Base-by-base conservation (phyloP, 176 grass and related monocot genomes). In the Zoysia pacifica region DNA sequence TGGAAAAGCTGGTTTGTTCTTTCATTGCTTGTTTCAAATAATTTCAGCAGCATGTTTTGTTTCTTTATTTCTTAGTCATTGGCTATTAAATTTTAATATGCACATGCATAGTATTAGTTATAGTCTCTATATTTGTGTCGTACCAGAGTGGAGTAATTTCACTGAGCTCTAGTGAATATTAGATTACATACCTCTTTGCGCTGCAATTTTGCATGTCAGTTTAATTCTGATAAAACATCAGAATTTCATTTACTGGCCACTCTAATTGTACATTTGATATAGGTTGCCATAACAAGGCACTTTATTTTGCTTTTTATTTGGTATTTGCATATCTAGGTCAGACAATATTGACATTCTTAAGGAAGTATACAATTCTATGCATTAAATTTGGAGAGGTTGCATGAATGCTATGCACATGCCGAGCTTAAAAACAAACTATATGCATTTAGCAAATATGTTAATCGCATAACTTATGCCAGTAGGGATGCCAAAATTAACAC, bases 1-100 rank as follows among this genome's bases (percentile, higher is more conserved):
- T 84, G 85, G 68, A 77, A 86, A 83, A 88, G 52, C 70, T 86
- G 97, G 97, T 99, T 93, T 84, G 78, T 78, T n/a, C 76, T 80
- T 86, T 84, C 71, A 85, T 86, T 88, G 63, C 86, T 73, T 77
- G 60, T 75, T 86, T 80, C 47, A 72, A 61, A 86, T 86, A 81
- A 77, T 76, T 88, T 83, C 72, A 67, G 45, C 58, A 73, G 67
- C 19, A 48, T 20, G 2, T 76, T 65, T 72, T 61, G 59, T 70
- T 73, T 38, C 70, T 75, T 48, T 71, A 70, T 75, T 84, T 67
- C 15, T 15, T 20, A 74, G 20, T 60, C 35, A 15, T 83, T 79
- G 5, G 7, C 66, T 74, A 5, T 59, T 76, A 52, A 6, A 6
- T 44, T 52, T 82, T 18, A 55, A 60, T 40, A 73, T 3, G 11